Evolutionary conservation across 108 stramenopile species (phyloP).

Genomic region (Nitzschia inconspicua): DNA sequence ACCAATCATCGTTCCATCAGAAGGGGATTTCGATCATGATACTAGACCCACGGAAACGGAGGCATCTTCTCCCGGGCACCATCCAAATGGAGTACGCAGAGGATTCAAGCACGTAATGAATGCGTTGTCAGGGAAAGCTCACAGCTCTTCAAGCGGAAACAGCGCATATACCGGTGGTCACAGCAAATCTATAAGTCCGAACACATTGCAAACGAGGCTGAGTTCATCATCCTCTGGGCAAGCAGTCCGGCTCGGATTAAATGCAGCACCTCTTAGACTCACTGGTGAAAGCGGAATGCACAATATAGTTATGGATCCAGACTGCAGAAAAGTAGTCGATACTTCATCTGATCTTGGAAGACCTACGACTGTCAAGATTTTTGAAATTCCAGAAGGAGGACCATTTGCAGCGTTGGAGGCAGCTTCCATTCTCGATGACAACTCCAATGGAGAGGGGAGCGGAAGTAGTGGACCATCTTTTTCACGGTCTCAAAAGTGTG

Average conservation of each 20-base stretch:
- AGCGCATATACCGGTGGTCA: background rate
- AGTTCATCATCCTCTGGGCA: background rate
- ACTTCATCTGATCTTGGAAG: conserved; percentile 55
- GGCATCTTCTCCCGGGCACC: background rate
- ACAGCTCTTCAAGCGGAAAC: conserved; percentile 3
- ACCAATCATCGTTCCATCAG: conserved; percentile 26
- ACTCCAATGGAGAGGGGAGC: background rate
- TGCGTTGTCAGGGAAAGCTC: conserved; percentile 35
- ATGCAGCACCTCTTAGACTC: conserved; percentile 36
- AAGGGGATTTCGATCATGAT: background rate
- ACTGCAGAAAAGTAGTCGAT: conserved; percentile 54
- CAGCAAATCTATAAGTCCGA: conserved; percentile 1
- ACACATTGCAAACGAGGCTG: background rate
- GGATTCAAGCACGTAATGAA: conserved; percentile 56
- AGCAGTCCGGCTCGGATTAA: background rate
- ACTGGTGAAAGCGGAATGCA: conserved; percentile 63
- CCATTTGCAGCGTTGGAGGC: conserved; percentile 4
- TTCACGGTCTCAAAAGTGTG: conserved; percentile 2
- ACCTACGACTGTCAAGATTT: conserved; percentile 48
- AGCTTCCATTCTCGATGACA: conserved; percentile 5
- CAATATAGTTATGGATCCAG: conserved; percentile 62
- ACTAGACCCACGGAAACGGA: conserved; percentile 7
- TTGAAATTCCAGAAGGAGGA: conserved; percentile 34
- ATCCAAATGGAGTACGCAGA: conserved; percentile 41
- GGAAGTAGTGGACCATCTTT: background rate